Evolutionary conservation across 2,329 filamentous ascomycete genomes (phyloP), one percentile per base, ranked within the genome.

Genomic region (Pseudocercospora ulei): DNA sequence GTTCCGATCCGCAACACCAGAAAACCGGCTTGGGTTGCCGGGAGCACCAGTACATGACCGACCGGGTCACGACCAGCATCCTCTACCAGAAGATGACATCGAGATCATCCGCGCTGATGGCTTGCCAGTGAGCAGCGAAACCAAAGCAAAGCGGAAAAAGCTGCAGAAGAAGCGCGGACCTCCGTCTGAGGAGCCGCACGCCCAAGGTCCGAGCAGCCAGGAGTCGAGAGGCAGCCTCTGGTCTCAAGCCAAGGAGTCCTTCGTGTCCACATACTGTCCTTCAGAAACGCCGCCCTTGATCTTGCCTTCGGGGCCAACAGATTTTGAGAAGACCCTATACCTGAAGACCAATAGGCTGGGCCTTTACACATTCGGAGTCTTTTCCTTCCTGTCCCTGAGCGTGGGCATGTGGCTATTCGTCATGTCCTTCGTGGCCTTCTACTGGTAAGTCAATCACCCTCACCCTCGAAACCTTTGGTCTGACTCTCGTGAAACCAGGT

Each of bases 361-460:
- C 0, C 52, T 66, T n/a, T 62, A 65, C 47, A 46, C 61, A 26
- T 61, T 64, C 27, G 63, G 62, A 12, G 50, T 65, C 24, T 54
- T 65, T 29, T 62, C 62, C 5, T 64, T 65, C 43, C 49, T 65
- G 7, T 57, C 55, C 7, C 53, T 66, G n/a, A 62, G 60, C 4
- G 62, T 57, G 3, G 63, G 63, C 26, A 64, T 65, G 62, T 65
- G 63, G 63, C 53, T 65, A 3, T 65, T 65, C 38, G 55, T 59
- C 19, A 48, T 63, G 6, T 60, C 59, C 29, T 54, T 59, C 4
- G 51, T 54, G 12, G 52, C 56, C 19, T 46, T 46, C 13, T 47
- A 47, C 38, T 47, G 44, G 44, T 36, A 16, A 7, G 38, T 20
- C 13, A 37, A 20, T 3, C 9, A 22, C 29, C 18, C n/a, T 5